Evolutionary conservation across 2,329 filamentous ascomycete species (phyloP).

Genomic region (Chalara sp.): DNA sequence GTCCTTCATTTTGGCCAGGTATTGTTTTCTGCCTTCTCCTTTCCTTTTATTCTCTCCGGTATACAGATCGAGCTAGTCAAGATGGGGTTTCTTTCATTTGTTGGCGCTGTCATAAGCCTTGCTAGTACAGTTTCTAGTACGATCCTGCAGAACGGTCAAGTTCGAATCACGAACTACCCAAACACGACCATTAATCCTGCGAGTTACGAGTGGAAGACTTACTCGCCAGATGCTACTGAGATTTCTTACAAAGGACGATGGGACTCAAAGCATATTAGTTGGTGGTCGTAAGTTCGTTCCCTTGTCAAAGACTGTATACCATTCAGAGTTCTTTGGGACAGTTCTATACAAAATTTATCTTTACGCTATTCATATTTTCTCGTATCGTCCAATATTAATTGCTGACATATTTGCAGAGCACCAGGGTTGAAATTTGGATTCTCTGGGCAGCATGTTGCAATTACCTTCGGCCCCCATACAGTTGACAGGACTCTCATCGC

Average conservation of each 20-base stretch:
- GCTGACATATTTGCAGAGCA: conserved; percentile 27
- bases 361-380: background rate
- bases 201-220: conserved; percentile 38
- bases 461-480: conserved; percentile 19
- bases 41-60: no score
- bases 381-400: background rate
- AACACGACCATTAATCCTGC: conserved; percentile 32
- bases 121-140: conserved; percentile 12
- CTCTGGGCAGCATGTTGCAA: conserved; percentile 16
- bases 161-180: conserved; percentile 33
- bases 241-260: conserved; percentile 56
- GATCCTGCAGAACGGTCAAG: conserved; percentile 28
- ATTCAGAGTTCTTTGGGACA: conserved; percentile 16
- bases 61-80: no score
- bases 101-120: background rate
- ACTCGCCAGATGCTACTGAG: conserved; percentile 43
- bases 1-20: no score
- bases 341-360: background rate
- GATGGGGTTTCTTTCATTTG: no score
- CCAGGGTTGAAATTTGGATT: conserved; percentile 21
- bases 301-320: conserved; percentile 8
- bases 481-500: conserved; percentile 40
- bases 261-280: conserved; percentile 53
- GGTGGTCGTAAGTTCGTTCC: conserved; percentile 41
- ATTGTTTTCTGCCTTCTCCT: no score